Base-by-base conservation (phyloP, 148 eudicot species). In the Camellia sinensis region DNA sequence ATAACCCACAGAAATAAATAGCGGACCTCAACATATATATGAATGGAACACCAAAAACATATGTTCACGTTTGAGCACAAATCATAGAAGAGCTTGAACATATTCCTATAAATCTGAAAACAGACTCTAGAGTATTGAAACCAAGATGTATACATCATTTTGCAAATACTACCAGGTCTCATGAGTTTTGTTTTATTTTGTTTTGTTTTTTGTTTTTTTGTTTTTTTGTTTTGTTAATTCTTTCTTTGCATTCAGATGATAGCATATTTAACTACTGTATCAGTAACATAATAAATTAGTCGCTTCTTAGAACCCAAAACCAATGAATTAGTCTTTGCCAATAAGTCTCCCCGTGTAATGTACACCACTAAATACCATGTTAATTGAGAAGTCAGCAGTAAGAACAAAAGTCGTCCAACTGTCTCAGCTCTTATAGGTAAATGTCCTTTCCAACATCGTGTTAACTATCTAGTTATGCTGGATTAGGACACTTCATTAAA, bases 401-500 rank as follows among this genome's bases (percentile, higher is more conserved):
- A n/a, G 18, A 64, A 41, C 18, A 74, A 67, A 60, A 19, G 11
- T 19, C 21, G 62, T n/a, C 19, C 40, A 45, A 50, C 54, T 62
- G 37, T 15, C 52, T 53, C 52, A 14, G 14, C 44, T 45, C 2
- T 77, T 40, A 56, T 52, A 78, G 18, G 14, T 67, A 53, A 44
- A 44, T 56, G 22, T 67, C 50, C 40, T 76, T 61, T 45, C 40
- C 9, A 71, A 72, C 65, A 9, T 43, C 72, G 17, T 10, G 59
- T 56, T 40, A 78, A 78, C 68, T 79, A 81, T 78, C 80, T 48
- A 84, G 67, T 53, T 74, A 71, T 13, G 43, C 4, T 63, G 69
- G 54, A 80, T 71, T 62, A 62, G 61, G 71, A 79, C 52, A 70
- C 78, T 63, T 82, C 76, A 67, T 83, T 86, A 82, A 48, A 75